These are phyloP conservation scores for Friedmanniomyces simplex DNA, from an alignment of 495 filamentous ascomycete species.

Conservation along the genomic window DNA sequence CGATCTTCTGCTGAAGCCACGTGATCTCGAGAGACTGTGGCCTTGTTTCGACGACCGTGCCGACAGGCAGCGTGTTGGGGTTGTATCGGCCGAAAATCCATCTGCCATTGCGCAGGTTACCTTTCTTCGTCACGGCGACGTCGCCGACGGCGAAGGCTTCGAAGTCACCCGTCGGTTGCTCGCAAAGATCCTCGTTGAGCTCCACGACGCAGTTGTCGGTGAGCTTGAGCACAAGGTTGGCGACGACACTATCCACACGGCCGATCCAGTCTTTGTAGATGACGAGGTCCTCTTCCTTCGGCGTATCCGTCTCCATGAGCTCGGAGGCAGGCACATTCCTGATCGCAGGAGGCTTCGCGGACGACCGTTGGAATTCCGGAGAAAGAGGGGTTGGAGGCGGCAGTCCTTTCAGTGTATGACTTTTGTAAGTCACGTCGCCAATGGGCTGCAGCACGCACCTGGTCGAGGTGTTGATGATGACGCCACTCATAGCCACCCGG, in stretches of 20 bases:
- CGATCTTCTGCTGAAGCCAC: constrained; percentile 35
- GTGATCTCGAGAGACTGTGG: constrained; percentile 34
- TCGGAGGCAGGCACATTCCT: constrained; percentile 8
- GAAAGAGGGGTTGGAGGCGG: not conserved
- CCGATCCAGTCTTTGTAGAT: constrained; percentile 34
- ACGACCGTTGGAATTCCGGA: not conserved
- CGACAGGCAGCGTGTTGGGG: constrained; percentile 33
- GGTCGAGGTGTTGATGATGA: constrained; percentile 29
- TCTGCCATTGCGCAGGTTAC: constrained; percentile 39
- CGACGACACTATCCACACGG: constrained; percentile 21
- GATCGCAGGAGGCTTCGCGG: constrained; percentile 1
- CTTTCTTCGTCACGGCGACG: constrained; percentile 38
- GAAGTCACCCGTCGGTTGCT: constrained; percentile 13
- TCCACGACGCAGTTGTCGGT: constrained; percentile 33
- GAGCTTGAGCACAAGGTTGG: constrained; percentile 27
- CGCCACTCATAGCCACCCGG: constrained; percentile 32
- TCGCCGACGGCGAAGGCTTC: constrained; percentile 34
- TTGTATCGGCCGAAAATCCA: constrained; percentile 43
- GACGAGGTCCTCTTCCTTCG: constrained; percentile 23
- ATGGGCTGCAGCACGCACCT: constrained; percentile 22
- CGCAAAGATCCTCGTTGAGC: constrained; percentile 23
- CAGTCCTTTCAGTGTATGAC: not conserved
- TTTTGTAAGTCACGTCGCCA: constrained; percentile 3
- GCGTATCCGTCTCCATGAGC: constrained; percentile 5
- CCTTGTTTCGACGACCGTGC: constrained; percentile 41